A percentile compares a stretch with the other conserved stretches of the same genome.
Evolutionary conservation across 164 flowering plant species (phyloP).

Genomic region (Echeveria elegans): DNA sequence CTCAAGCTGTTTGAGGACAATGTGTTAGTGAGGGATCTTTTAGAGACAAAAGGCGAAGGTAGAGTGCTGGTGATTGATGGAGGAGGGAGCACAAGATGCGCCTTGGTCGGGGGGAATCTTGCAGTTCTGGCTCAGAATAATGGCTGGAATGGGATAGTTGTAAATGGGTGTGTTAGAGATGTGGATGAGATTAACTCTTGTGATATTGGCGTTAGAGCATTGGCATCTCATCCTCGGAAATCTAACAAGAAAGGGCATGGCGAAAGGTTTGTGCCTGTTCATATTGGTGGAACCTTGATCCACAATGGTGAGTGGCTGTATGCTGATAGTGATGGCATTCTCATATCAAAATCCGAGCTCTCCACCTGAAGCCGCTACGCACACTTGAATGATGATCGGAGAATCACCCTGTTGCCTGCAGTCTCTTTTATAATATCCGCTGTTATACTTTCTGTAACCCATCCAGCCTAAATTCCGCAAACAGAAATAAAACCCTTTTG

Average conservation of each 20-base stretch:
- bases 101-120: slow-evolving; percentile 64
- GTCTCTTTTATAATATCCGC: neutral
- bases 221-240: slow-evolving; percentile 56
- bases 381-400: neutral
- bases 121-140: slow-evolving; percentile 55
- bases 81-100: slow-evolving; percentile 70
- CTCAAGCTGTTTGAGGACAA: slow-evolving; percentile 71
- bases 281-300: slow-evolving; percentile 41
- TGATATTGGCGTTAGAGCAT: slow-evolving; percentile 60
- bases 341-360: slow-evolving; percentile 48
- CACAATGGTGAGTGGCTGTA: slow-evolving; percentile 73
- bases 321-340: slow-evolving; percentile 68
- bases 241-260: slow-evolving; percentile 53
- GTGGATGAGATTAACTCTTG: slow-evolving; percentile 68
- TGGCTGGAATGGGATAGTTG: slow-evolving; percentile 68
- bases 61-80: slow-evolving; percentile 71
- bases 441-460: neutral
- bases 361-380: slow-evolving; percentile 20
- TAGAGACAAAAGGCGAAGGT: slow-evolving; percentile 63
- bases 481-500: too few species aligned
- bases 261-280: slow-evolving; percentile 48
- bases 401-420: neutral
- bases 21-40: slow-evolving; percentile 49
- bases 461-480: neutral
- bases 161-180: slow-evolving; percentile 70